phyloP scores from a whole-genome alignment of 257 asterid species.

The Solanum infundibuliforme region DNA sequence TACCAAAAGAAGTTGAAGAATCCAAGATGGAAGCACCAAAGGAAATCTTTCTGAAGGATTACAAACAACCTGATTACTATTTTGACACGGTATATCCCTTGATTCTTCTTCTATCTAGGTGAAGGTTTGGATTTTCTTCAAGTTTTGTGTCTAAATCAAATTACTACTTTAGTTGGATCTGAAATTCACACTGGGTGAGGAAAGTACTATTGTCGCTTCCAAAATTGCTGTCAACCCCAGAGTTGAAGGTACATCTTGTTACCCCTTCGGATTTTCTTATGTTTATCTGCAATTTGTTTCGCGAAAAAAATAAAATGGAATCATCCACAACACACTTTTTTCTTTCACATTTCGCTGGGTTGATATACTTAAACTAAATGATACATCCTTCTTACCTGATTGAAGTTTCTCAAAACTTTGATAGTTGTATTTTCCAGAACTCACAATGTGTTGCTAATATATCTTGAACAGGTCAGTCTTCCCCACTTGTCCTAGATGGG shows the following conservation, averaged over 20 bases:
- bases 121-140: not conserved
- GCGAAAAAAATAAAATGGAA: not conserved
- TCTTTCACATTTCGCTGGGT: not conserved
- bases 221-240: constrained; percentile 68
- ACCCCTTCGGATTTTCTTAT: not conserved
- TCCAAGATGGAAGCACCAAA: constrained; percentile 69
- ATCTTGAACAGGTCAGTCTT: constrained; percentile 45
- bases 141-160: not conserved
- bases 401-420: not conserved
- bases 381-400: not conserved
- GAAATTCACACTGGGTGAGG: constrained; percentile 77
- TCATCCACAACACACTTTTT: not conserved
- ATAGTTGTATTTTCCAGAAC: not conserved
- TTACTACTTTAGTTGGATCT: constrained; percentile 58
- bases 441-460: not conserved
- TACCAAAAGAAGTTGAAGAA: constrained; percentile 55
- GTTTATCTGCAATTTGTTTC: not conserved
- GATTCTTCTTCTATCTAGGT: not conserved
- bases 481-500: constrained; percentile 80
- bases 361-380: not conserved
- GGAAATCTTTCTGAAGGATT: constrained; percentile 89
- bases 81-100: constrained; percentile 51
- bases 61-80: constrained; percentile 81
- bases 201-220: constrained; percentile 58
- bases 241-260: constrained; percentile 57